A percentile compares a stretch with the other conserved stretches of the same genome.
Conservation (phyloP, 768 basidiomycete genomes). For the Termitomyces titanicus region DNA sequence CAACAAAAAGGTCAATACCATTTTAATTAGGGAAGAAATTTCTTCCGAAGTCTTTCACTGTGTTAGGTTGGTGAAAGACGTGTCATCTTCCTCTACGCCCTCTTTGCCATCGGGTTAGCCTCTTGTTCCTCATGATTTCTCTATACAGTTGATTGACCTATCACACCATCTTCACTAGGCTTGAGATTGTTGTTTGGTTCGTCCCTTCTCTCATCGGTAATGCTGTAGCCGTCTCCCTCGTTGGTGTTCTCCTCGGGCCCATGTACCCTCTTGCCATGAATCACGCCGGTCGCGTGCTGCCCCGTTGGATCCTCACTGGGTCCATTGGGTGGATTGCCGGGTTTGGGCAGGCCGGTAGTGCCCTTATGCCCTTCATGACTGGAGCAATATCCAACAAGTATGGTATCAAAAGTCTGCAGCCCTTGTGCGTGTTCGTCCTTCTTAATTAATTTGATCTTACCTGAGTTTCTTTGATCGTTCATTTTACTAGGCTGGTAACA, state of each 20-base stretch:
- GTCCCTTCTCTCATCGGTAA: constrained; percentile 60
- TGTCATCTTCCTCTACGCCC: constrained; percentile 49
- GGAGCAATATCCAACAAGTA: constrained; percentile 62
- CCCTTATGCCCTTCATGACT: constrained; percentile 68
- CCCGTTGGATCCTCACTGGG: constrained; percentile 62
- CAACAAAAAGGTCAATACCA: constrained; percentile 39
- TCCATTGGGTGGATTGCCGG: constrained; percentile 69
- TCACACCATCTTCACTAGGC: constrained; percentile 12
- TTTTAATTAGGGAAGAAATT: neutral
- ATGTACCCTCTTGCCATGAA: constrained; percentile 77
- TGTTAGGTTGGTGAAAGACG: constrained; percentile 50
- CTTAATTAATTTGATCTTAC: neutral
- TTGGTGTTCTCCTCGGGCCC: constrained; percentile 71
- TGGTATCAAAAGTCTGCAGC: constrained; percentile 59
- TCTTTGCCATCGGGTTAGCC: constrained; percentile 46
- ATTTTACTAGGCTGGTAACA: constrained; percentile 44
- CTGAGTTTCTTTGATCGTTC: neutral
- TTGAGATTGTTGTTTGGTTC: constrained; percentile 62
- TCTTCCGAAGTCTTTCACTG: neutral
- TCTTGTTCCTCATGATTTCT: neutral
- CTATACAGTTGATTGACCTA: neutral
- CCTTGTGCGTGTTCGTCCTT: constrained; percentile 41
- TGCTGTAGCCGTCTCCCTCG: constrained; percentile 57
- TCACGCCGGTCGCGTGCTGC: constrained; percentile 62
- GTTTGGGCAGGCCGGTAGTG: constrained; percentile 69